Percentiles rank a stretch among this genome's conserved stretches.
Conservation (phyloP, 2,329 filamentous ascomycete species). For the Pyricularia sp. region DNA sequence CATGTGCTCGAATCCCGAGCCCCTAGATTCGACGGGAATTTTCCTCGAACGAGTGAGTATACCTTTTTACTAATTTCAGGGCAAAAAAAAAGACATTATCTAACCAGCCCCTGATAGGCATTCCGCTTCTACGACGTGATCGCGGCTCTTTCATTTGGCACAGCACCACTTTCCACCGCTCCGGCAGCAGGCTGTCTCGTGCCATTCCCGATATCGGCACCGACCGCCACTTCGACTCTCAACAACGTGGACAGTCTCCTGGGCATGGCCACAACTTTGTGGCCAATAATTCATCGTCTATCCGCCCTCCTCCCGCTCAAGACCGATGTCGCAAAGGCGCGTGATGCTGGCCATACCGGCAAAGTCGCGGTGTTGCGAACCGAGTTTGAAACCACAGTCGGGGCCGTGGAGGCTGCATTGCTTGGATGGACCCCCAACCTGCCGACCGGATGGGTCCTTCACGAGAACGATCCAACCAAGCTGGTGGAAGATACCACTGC, state of each 20-base stretch:
- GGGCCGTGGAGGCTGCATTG: slow-evolving; percentile 46
- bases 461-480: slow-evolving; percentile 11
- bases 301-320: slow-evolving; percentile 46
- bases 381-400: slow-evolving; percentile 40
- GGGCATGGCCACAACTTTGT: slow-evolving; percentile 52
- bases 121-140: slow-evolving; percentile 60
- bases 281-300: slow-evolving; percentile 54
- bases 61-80: neutral
- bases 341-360: slow-evolving; percentile 24
- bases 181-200: slow-evolving; percentile 36
- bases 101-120: slow-evolving; percentile 30
- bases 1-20: slow-evolving; percentile 38
- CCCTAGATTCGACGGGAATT: slow-evolving; percentile 39
- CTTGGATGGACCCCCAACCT: slow-evolving; percentile 45
- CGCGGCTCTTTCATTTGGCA: slow-evolving; percentile 51
- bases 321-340: slow-evolving; percentile 36
- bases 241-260: slow-evolving; percentile 49
- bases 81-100: neutral
- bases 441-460: slow-evolving; percentile 26
- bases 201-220: slow-evolving; percentile 36
- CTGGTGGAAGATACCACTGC: slow-evolving; percentile 3
- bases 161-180: slow-evolving; percentile 42
- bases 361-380: slow-evolving; percentile 38
- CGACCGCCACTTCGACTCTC: slow-evolving; percentile 32
- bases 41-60: slow-evolving; percentile 49